Evolutionary conservation across 2,329 filamentous ascomycete genomes (phyloP).

Genomic region (Rhynchosporium secalis): DNA sequence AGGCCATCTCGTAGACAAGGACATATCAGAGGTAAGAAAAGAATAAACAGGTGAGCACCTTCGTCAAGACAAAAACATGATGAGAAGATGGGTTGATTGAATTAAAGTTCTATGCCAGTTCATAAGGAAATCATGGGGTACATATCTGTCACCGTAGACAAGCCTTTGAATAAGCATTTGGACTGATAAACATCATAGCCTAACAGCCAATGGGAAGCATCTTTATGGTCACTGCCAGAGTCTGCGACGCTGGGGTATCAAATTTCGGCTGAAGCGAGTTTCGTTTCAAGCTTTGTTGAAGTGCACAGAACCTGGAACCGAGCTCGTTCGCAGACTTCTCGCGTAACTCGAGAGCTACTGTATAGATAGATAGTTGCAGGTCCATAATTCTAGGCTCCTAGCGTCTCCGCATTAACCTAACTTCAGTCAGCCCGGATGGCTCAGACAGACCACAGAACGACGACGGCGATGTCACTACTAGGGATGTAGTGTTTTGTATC

Average conservation of each 20-base stretch:
- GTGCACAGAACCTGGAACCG: not conserved
- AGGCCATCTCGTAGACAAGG: slow-evolving; percentile 22
- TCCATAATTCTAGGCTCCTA: not conserved
- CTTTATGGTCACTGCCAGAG: not conserved
- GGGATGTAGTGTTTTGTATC: not conserved
- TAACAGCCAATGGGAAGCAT: not conserved
- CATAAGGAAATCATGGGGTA: not conserved
- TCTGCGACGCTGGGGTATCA: not conserved
- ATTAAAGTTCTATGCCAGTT: not conserved
- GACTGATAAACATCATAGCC: not conserved
- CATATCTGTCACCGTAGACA: not conserved
- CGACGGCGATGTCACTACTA: not conserved
- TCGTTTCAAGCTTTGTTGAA: not conserved
- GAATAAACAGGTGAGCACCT: not conserved
- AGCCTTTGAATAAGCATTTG: not conserved
- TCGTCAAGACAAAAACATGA: not conserved
- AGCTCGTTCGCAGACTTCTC: not conserved
- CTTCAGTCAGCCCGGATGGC: not conserved
- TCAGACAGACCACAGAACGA: not conserved
- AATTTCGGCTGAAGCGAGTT: not conserved
- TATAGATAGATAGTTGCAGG: too few relatives aligned
- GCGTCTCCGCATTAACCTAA: not conserved
- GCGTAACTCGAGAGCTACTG: not conserved
- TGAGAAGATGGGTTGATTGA: not conserved
- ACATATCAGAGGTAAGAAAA: slow-evolving; percentile 21